Base-by-base conservation (phyloP, 2,329 filamentous ascomycete species). In the Aureobasidium pullulans region DNA sequence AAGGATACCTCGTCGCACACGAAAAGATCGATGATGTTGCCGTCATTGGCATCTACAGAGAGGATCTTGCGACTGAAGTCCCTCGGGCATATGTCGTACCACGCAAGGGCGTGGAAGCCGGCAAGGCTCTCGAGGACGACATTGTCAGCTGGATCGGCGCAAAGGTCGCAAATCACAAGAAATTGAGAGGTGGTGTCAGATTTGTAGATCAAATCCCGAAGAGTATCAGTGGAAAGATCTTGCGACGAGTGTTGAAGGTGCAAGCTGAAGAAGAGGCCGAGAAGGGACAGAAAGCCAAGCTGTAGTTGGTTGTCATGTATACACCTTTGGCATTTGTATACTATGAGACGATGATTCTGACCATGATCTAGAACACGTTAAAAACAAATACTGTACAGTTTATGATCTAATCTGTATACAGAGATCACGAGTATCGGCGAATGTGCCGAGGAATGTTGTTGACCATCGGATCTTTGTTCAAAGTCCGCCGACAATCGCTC, bases 181-280 rank as follows among this genome's bases (percentile, higher is more conserved):
- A 73, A 65, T 62, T 79, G 4, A 70, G 75, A 60, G 76, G 77
- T 52, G 72, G 78, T 4, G 73, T 79, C 7, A 68, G 74, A 47
- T 78, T 79, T 57, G 71, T 76, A 8, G 70, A 73, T 16, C 75
- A 76, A 63, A 76, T 79, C 29, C 77, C 77, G 1, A 79, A 79
- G 70, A 75, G 72, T 42, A 71, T 73, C 0, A 74, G 71, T 42
- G 77, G 77, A 1, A 79, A 79, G 71, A 79, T 79, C 46, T 57
- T 79, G 64, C 69, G 77, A 62, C 66, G 77, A 31, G 67, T 78
- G 28, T 61, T 79, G 64, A 73, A 75, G 65, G 71, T 73, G n/a
- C 73, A 71, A 65, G 72, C 73, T 57, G 71, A 72, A 66, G 72
- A 75, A 57, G 76, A 78, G 63, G 63, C 69, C 53, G 68, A 65